phyloP scores from a whole-genome alignment of 1,284 basidiomycete genomes.

The Boletus subluridellus region DNA sequence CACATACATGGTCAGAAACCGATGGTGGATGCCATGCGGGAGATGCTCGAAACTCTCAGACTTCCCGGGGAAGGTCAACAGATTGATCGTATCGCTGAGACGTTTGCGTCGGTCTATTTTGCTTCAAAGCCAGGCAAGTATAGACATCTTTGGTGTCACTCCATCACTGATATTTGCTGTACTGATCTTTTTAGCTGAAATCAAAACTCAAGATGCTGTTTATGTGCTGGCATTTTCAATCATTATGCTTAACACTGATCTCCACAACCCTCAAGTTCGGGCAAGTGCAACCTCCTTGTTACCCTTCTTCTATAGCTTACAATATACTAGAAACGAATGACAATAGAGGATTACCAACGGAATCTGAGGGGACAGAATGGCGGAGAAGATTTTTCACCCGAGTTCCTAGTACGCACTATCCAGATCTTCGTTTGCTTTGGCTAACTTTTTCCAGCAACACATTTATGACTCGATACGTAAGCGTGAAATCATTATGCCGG shows the following conservation, averaged over 20 bases:
- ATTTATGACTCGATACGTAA: constrained; percentile 95
- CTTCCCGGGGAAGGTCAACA: constrained; percentile 96
- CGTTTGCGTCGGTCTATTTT: constrained; percentile 90
- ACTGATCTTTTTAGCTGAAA: constrained; percentile 58
- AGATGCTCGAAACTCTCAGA: constrained; percentile 91
- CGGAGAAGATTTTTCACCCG: constrained; percentile 77
- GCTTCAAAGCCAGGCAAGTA: constrained; percentile 70
- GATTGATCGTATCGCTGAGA: constrained; percentile 92
- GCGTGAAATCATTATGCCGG: constrained; percentile 95
- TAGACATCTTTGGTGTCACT: background rate
- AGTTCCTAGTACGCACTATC: constrained; percentile 67
- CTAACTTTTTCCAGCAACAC: constrained; percentile 51
- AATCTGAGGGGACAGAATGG: constrained; percentile 95
- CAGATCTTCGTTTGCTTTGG: constrained; percentile 1
- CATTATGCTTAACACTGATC: constrained; percentile 98
- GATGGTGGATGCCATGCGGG: constrained; percentile 92
- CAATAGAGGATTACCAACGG: constrained; percentile 88
- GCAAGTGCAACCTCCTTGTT: constrained; percentile 43
- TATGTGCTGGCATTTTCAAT: constrained; percentile 95
- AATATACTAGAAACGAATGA: constrained; percentile 82
- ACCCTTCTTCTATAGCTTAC: constrained; percentile 11
- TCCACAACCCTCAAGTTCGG: constrained; percentile 93
- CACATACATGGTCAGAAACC: constrained; percentile 65
- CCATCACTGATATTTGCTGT: constrained; percentile 5
- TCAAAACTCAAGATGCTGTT: constrained; percentile 89